Evolutionary conservation across 352 stramenopile species (phyloP).

Genomic region (Globisporangium splendens): DNA sequence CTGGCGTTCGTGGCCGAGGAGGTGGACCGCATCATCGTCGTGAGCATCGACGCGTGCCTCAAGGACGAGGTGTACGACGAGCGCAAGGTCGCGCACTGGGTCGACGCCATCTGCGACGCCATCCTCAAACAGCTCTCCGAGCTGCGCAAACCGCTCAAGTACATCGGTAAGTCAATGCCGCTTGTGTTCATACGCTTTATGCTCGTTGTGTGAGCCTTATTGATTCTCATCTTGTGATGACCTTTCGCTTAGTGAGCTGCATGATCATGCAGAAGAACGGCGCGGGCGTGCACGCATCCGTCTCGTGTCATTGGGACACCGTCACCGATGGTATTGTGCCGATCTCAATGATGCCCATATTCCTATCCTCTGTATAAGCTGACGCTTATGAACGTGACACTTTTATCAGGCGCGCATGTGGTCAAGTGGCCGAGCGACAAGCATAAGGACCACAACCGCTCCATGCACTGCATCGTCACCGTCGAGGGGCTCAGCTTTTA

Average conservation of each 20-base stretch:
- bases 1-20: conserved; percentile 90
- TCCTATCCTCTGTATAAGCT: no score
- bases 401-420: conserved; percentile 50
- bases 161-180: conserved; percentile 47
- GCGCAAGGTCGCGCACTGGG: conserved; percentile 80
- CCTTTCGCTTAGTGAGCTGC: conserved; percentile 60
- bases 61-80: conserved; percentile 89
- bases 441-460: conserved; percentile 87
- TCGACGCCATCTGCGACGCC: conserved; percentile 89
- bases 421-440: conserved; percentile 90
- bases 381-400: neutral
- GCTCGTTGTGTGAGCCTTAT: neutral
- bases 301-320: conserved; percentile 91
- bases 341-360: neutral
- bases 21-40: conserved; percentile 86
- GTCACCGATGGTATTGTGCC: conserved; percentile 72
- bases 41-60: conserved; percentile 76
- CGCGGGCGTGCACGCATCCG: conserved; percentile 82
- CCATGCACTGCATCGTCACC: conserved; percentile 88
- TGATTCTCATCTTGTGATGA: neutral
- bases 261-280: conserved; percentile 94
- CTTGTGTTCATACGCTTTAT: conserved; percentile 1
- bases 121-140: conserved; percentile 86
- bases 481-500: conserved; percentile 85
- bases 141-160: conserved; percentile 92